A percentile compares a stretch with the other conserved stretches of the same genome.
Evolutionary conservation across 805 yeast species (phyloP).

Genomic region (Yamadazyma kitorensis): DNA sequence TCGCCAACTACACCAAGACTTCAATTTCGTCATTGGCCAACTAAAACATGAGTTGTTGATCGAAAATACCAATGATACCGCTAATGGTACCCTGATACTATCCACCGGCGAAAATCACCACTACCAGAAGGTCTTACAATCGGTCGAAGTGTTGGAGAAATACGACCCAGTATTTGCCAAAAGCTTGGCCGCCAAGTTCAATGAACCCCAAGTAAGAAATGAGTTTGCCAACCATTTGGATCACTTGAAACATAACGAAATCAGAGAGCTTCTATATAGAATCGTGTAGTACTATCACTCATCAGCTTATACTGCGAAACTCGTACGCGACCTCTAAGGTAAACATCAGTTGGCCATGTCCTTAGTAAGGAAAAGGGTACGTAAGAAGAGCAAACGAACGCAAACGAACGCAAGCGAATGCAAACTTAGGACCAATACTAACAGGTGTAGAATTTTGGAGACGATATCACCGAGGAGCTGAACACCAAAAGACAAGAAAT

Average conservation of each 20-base stretch:
- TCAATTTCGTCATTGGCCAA: slow-evolving; percentile 18
- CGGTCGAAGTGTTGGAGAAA: slow-evolving; percentile 25
- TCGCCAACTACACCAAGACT: slow-evolving; percentile 30
- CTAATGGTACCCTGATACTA: background rate
- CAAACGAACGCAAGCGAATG: too few relatives aligned
- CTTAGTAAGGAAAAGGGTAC: slow-evolving; percentile 25
- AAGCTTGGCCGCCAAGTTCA: slow-evolving; percentile 10
- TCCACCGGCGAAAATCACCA: slow-evolving; percentile 21
- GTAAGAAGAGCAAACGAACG: slow-evolving; percentile 8
- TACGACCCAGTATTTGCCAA: slow-evolving; percentile 22
- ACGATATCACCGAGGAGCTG: slow-evolving; percentile 8
- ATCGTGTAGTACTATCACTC: slow-evolving; percentile 15
- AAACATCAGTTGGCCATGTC: slow-evolving; percentile 18
- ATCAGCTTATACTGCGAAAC: background rate
- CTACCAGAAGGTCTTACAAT: slow-evolving; percentile 25
- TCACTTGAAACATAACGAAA: slow-evolving; percentile 17
- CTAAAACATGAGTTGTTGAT: slow-evolving; percentile 21
- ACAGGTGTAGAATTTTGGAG: slow-evolving; percentile 10
- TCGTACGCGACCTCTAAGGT: slow-evolving; percentile 3
- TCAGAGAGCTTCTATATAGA: slow-evolving; percentile 26
- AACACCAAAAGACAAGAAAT: slow-evolving; percentile 11
- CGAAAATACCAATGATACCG: slow-evolving; percentile 1
- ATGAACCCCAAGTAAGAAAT: slow-evolving; percentile 17
- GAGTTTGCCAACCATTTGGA: slow-evolving; percentile 18
- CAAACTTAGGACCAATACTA: slow-evolving; percentile 1